Evolutionary conservation across 306 rosid genomes (phyloP).

Genomic region (Lathyrus oleraceus): DNA sequence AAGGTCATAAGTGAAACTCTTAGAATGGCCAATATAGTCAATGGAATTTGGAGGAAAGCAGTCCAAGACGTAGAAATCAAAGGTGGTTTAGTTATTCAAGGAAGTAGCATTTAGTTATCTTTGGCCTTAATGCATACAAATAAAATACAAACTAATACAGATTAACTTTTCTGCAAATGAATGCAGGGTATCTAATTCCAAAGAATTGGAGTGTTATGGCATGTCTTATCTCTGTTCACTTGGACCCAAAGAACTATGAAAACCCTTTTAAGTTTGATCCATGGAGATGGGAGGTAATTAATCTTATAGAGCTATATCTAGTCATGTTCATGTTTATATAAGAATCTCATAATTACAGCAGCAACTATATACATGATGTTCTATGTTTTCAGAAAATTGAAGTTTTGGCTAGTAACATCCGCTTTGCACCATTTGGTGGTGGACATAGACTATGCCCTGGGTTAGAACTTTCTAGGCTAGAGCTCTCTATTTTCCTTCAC

Average conservation of each 20-base stretch:
- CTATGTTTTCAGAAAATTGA: slow-evolving; percentile 38
- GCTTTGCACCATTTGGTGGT: slow-evolving; percentile 85
- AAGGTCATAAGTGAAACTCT: slow-evolving; percentile 95
- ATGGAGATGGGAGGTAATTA: slow-evolving; percentile 91
- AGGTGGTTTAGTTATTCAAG: slow-evolving; percentile 45
- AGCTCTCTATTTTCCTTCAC: slow-evolving; percentile 66
- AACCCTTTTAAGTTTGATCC: slow-evolving; percentile 77
- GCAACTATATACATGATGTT: neutral
- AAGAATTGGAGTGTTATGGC: slow-evolving; percentile 70
- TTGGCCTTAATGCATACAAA: neutral
- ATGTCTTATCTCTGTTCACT: slow-evolving; percentile 77
- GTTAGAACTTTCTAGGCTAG: slow-evolving; percentile 75
- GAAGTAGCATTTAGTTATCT: neutral
- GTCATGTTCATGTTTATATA: neutral
- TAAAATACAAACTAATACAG: slow-evolving; percentile 3
- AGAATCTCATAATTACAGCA: neutral
- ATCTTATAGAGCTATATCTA: neutral
- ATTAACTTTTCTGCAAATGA: slow-evolving; percentile 12
- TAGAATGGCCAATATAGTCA: slow-evolving; percentile 87
- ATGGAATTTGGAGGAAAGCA: slow-evolving; percentile 93
- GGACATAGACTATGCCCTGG: slow-evolving; percentile 97
- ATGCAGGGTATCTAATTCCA: slow-evolving; percentile 73
- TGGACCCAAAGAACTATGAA: slow-evolving; percentile 60
- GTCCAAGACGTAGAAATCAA: slow-evolving; percentile 70
- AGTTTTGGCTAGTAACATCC: slow-evolving; percentile 45